Base-by-base conservation (phyloP, 2,329 filamentous ascomycete genomes). In the Fusarium stilboides region DNA sequence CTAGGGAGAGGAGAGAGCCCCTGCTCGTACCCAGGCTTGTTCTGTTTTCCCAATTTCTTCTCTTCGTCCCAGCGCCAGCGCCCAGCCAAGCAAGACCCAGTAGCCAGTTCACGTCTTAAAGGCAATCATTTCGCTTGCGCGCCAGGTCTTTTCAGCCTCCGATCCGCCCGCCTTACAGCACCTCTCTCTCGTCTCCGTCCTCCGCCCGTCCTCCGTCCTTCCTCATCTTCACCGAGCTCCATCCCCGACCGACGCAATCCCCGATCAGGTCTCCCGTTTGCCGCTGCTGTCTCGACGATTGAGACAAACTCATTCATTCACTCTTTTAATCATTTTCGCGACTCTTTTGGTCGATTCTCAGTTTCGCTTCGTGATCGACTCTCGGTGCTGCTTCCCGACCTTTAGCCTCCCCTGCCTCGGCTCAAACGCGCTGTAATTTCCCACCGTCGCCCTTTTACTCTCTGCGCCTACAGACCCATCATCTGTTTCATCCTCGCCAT, bases 71-170 rank as follows among this genome's bases (percentile, higher is more conserved):
- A 31, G 28, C 28, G 28, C 28, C 28, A 31, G 28, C 28, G 28
- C 28, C 28, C 28, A 31, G 28, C 28, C 24, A 74, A 74, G 73
- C 77, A 72, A 71, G 65, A 63, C 76, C 22, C 22, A 24, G 22
- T 24, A 13, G 9, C 78, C 76, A 80, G 79, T 70, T 72, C 79
- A 80, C 79, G 77, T 79, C 51, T 80, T 78, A 78, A 78, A 79
- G 79, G 79, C 79, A 81, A 81, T 84, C 83, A 85, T 85, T 77
- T 86, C 84, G 83, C 83, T 85, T 85, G 82, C 79, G 79, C 80
- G 80, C 80, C 79, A 79, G 77, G 77, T 77, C 77, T 78, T 78
- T 78, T 83, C 80, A 83, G 82, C 81, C 80, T 82, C 79, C 78
- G 78, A 80, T 79, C 80, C 80, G 77, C 75, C 76, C 73, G 77